Base-by-base conservation (phyloP, 139 green algal species). In the Chlamydomonas applanata region DNA sequence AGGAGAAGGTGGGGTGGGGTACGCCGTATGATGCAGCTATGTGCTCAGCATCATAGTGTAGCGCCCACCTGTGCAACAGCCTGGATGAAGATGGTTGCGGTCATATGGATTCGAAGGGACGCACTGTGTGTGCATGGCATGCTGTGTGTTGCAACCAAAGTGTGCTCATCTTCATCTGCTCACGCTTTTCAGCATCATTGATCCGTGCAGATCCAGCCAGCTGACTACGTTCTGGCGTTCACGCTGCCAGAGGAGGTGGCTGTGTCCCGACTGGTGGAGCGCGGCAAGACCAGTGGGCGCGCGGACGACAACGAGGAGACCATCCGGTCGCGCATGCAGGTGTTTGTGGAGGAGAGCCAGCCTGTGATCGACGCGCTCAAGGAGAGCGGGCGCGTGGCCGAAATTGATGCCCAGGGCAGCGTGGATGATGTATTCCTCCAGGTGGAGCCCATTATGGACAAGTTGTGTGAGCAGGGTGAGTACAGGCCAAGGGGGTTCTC, bases 271-370 rank as follows among this genome's bases (percentile, higher is more conserved):
- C 84, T 93, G 76, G 46, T 89, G 30, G 70, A 80, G 35, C 85
- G 89, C 0, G 88, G 69, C 9, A 57, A 88, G 73, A 87, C 67
- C 32, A 85, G 79, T 35, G 88, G 89, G 3, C 83, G 89, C 5
- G 76, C 74, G 22, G 89, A 94, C 64, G 89, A 94, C 79, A 94
- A 89, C 74, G 78, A 80, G 16, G 86, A 89, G 33, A 91, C 88
- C 59, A 92, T 94, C 59, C 77, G 77, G 49, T 84, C 84, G 80
- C 84, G 89, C 53, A 86, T 94, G 61, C 62, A 86, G 64, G 60
- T 81, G 46, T 84, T 79, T 72, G 61, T 57, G 29, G 30, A 25
- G 11, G 74, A 85, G 78, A 79, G 64, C 61, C 74, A 79, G 79
- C 85, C 79, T 3, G 80, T 85, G 24, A 84, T 86, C 16, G 75